phyloP scores from a whole-genome alignment of 257 asterid genomes.

The Thymus mandschuricus region DNA sequence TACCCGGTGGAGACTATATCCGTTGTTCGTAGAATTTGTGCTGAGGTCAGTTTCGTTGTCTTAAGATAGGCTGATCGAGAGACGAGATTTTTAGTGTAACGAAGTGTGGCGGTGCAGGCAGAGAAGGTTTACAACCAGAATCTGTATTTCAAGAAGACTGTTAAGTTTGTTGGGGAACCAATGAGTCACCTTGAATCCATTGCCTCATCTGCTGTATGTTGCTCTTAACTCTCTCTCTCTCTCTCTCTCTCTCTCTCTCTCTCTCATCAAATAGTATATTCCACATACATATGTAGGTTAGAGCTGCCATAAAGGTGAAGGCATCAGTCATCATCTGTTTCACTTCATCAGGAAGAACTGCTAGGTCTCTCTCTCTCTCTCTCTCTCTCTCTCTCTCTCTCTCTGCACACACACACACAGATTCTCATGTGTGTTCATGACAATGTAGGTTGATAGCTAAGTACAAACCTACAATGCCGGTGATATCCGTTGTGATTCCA shows the following conservation, averaged over 20 bases:
- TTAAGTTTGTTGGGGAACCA: conserved; percentile 75
- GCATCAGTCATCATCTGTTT: conserved; percentile 88
- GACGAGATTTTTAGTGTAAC: not conserved
- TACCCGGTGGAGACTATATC: conserved; percentile 67
- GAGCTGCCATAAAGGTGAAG: conserved; percentile 93
- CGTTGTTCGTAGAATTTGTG: conserved; percentile 74
- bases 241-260: not conserved
- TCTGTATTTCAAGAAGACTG: conserved; percentile 75
- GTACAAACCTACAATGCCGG: conserved; percentile 95
- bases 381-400: not conserved
- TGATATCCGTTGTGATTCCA: conserved; percentile 87
- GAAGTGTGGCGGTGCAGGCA: conserved; percentile 54
- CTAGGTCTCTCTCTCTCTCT: conserved; percentile 51
- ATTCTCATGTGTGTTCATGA: not conserved
- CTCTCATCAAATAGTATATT: not conserved
- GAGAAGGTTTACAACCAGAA: conserved; percentile 88
- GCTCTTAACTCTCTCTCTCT: not conserved
- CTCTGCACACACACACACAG: not conserved
- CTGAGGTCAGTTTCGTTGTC: conserved; percentile 43
- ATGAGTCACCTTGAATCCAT: conserved; percentile 89
- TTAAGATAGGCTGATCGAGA: too few species aligned
- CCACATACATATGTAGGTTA: conserved; percentile 47
- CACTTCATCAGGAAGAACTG: conserved; percentile 92
- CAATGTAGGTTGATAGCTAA: conserved; percentile 81
- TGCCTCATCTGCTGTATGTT: conserved; percentile 80